A percentile compares a stretch with the other conserved stretches of the same genome.
These are phyloP conservation scores for Acacia acuminata DNA, from an alignment of 306 rosid genomes.

Conservation along the genomic window DNA sequence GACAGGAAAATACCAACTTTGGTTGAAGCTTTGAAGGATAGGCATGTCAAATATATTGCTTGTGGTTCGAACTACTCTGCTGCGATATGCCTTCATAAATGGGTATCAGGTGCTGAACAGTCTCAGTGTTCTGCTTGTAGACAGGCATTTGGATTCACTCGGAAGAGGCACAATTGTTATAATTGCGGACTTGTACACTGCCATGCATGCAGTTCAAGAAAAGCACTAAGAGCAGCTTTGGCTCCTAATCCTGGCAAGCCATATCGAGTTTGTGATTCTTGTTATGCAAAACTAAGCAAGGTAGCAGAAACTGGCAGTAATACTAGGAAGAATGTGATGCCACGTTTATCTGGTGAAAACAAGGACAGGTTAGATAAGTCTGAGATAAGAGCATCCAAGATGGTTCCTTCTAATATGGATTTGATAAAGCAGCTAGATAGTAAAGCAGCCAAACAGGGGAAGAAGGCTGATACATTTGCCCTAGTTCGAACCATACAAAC, in stretches of 20 bases:
- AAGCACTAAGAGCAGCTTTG: slow-evolving; percentile 89
- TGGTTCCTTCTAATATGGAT: slow-evolving; percentile 80
- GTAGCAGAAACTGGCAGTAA: slow-evolving; percentile 61
- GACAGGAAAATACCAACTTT: slow-evolving; percentile 86
- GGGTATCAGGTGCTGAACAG: slow-evolving; percentile 98
- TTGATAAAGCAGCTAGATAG: slow-evolving; percentile 92
- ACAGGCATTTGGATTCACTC: slow-evolving; percentile 96
- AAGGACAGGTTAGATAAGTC: slow-evolving; percentile 89
- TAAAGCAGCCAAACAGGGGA: slow-evolving; percentile 97
- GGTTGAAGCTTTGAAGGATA: slow-evolving; percentile 89
- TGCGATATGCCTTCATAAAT: slow-evolving; percentile 94
- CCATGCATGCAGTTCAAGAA: slow-evolving; percentile 95
- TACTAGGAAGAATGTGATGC: slow-evolving; percentile 67
- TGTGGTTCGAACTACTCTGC: slow-evolving; percentile 93
- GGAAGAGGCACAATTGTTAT: slow-evolving; percentile 97
- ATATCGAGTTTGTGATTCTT: slow-evolving; percentile 92
- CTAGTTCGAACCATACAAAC: slow-evolving; percentile 78
- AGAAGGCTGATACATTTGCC: slow-evolving; percentile 87
- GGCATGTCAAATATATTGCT: slow-evolving; percentile 87
- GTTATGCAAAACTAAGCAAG: slow-evolving; percentile 80
- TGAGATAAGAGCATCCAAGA: slow-evolving; percentile 66
- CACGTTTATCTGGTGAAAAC: slow-evolving; percentile 92
- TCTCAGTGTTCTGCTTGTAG: slow-evolving; percentile 98
- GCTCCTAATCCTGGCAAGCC: slow-evolving; percentile 91
- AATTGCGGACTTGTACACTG: slow-evolving; percentile 99